Evolutionary conservation across 2,329 filamentous ascomycete species (phyloP).

Genomic region (Epichloe uncinata): DNA sequence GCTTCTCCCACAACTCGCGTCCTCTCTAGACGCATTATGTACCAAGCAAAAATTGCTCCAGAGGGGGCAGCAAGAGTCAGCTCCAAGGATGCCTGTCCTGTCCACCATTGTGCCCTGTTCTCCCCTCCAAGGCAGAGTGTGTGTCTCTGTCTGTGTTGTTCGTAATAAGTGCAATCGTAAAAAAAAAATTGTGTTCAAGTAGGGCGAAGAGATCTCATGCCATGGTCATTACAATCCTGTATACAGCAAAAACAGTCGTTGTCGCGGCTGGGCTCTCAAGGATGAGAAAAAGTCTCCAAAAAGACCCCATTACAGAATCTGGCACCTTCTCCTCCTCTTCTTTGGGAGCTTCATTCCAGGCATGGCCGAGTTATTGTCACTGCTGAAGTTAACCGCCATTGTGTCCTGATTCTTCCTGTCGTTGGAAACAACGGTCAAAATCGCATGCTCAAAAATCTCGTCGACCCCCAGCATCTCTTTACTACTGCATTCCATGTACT

Average conservation of each 20-base stretch:
- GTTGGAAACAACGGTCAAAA: conserved; percentile 77
- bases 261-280: not conserved
- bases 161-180: conserved; percentile 20
- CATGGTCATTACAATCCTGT: conserved; percentile 27
- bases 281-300: not conserved
- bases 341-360: conserved; percentile 38
- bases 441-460: conserved; percentile 87
- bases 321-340: conserved; percentile 78
- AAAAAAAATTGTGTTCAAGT: conserved; percentile 23
- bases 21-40: conserved; percentile 6
- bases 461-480: conserved; percentile 95
- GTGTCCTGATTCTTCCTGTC: conserved; percentile 52
- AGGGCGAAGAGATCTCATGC: conserved; percentile 3
- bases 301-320: conserved; percentile 47
- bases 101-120: conserved; percentile 1
- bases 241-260: conserved; percentile 7
- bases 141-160: conserved; percentile 5
- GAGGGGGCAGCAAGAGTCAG: not conserved
- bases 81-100: conserved; percentile 5
- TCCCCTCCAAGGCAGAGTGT: not conserved
- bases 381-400: conserved; percentile 25
- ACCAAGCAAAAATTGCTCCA: conserved; percentile 4
- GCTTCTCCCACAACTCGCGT: not conserved
- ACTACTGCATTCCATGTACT: conserved; percentile 97
- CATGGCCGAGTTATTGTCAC: conserved; percentile 25